Percentiles rank a stretch among this genome's conserved stretches.
These are phyloP conservation scores for Teunomyces pallodes DNA, from an alignment of 805 yeast species.

Conservation along the genomic window DNA sequence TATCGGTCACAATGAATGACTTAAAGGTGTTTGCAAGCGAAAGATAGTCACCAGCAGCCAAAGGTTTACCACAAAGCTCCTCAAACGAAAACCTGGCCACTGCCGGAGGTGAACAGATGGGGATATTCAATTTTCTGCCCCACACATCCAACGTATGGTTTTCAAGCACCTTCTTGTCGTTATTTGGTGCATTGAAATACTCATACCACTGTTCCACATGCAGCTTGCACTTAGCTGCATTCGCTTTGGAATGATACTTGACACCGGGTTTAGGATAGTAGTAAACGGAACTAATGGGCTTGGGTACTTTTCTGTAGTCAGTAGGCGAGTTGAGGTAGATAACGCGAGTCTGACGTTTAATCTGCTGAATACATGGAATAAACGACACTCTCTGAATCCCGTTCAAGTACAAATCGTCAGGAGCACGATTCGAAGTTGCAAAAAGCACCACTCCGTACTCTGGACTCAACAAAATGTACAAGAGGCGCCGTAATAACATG, in stretches of 20 bases:
- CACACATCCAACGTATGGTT: constrained; percentile 56
- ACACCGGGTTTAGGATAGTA: constrained; percentile 68
- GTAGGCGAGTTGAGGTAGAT: constrained; percentile 85
- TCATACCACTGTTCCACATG: constrained; percentile 79
- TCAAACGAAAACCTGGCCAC: constrained; percentile 90
- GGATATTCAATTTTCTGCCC: constrained; percentile 83
- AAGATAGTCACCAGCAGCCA: constrained; percentile 93
- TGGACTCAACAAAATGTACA: constrained; percentile 63
- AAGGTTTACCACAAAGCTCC: constrained; percentile 80
- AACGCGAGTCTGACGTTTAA: constrained; percentile 73
- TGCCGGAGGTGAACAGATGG: constrained; percentile 67
- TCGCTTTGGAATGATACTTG: constrained; percentile 48
- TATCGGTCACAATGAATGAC: constrained; percentile 86
- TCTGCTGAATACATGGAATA: constrained; percentile 83
- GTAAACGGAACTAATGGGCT: constrained; percentile 79
- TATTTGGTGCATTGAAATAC: constrained; percentile 61
- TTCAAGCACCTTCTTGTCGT: constrained; percentile 11
- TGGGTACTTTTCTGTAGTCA: constrained; percentile 86
- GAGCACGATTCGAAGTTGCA: constrained; percentile 94
- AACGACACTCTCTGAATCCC: constrained; percentile 93
- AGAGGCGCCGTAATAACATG: constrained; percentile 80
- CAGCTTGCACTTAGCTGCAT: constrained; percentile 47
- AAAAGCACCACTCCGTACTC: constrained; percentile 83
- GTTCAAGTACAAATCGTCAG: constrained; percentile 87
- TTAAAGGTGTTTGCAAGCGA: constrained; percentile 73